Base-by-base conservation (phyloP, 1,284 basidiomycete genomes). In the Trichosporon asahii region DNA sequence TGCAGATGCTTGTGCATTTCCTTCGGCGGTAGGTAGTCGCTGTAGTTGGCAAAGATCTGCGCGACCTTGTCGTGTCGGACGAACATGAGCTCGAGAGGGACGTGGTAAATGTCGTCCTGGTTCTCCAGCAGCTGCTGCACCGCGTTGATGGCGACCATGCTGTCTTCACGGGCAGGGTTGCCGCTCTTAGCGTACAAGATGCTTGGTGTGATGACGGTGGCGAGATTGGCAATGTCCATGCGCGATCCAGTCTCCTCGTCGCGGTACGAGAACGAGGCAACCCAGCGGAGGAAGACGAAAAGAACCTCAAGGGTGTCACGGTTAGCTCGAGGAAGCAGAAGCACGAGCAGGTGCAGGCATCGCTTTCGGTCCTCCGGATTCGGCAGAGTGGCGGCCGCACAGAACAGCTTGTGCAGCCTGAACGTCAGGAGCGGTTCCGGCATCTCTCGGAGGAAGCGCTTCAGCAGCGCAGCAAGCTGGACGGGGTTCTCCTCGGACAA, bases 281-380 rank as follows among this genome's bases (percentile, higher is more conserved):
- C 96, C 97, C 97, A 99, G 83, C 97, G 96, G 76, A 99, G 87
- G 85, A 99, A 99, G 21, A 98, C 95, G 79, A 98, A 98, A 60
- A 99, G 85, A 64, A 98, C 94, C 84, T 99, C 96, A 89, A 98
- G 90, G 29, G 95, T 98, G 83, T 99, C 97, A 72, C 97, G 90
- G 81, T 99, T 94, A 68, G 89, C 88, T 84, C 93, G 95, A 15
- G 96, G 97, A 76, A 99, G 86, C 3, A 99, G 86, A 69, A 96
- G 86, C 63, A 91, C 90, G 18, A 97, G 87, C 76, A 97, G 88
- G 83, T 98, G 95, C 65, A 99, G 86, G 78, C 92, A 88, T 65
- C 93, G 89, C 75, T 88, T 89, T 64, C 94, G 89, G 67, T 98
- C 94, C 44, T 88, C 87, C 49, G 93, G 90, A 63, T 88, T 86